These are phyloP conservation scores for Ulvella scutata DNA, from an alignment of 139 green algal genomes.

Conservation along the genomic window DNA sequence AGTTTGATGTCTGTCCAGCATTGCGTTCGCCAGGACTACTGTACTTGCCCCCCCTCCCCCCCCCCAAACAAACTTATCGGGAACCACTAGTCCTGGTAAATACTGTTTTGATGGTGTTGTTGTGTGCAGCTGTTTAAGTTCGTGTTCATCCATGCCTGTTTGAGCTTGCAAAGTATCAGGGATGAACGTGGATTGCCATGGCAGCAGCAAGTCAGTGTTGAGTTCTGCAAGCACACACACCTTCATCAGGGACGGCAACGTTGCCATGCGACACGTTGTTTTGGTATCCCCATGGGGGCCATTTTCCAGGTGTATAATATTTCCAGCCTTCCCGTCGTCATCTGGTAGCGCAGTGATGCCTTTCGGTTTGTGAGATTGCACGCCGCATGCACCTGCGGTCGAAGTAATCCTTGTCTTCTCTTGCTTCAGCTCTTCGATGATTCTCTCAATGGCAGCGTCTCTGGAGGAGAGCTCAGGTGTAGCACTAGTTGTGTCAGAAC, in stretches of 20 bases:
- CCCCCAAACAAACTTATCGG: no score
- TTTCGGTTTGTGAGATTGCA: not conserved
- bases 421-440: not conserved
- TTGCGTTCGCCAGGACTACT: no score
- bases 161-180: no score
- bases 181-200: no score
- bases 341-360: not conserved
- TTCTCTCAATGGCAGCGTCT: not conserved
- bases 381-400: not conserved
- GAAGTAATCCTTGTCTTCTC: not conserved
- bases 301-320: not conserved
- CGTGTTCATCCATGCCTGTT: no score
- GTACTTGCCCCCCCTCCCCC: no score
- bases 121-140: no score
- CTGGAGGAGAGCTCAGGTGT: not conserved
- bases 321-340: not conserved
- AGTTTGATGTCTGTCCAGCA: no score
- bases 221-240: not conserved
- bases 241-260: not conserved
- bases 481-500: no score
- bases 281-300: not conserved
- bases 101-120: no score
- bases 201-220: no score
- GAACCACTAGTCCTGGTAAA: no score
- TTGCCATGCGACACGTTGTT: not conserved